Conservation (phyloP, 176 grass and related monocot genomes). For the Canna indica region DNA sequence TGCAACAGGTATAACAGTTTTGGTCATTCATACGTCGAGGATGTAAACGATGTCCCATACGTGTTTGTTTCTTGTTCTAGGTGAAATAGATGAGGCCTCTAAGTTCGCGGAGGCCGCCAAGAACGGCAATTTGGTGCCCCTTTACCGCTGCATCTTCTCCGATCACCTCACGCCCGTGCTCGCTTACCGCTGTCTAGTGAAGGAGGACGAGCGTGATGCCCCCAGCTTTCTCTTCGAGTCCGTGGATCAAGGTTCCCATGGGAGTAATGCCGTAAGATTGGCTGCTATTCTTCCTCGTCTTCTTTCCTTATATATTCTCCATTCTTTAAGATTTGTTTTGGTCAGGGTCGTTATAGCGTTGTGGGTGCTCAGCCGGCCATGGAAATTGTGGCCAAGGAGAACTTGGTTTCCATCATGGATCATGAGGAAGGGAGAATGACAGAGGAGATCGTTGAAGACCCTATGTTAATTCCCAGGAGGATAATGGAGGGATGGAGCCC, state of each 20-base stretch:
- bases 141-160: constrained; percentile 66
- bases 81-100: constrained; percentile 41
- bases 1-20: background rate
- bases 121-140: constrained; percentile 58
- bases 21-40: background rate
- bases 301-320: background rate
- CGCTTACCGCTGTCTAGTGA: constrained; percentile 84
- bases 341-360: constrained; percentile 87
- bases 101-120: constrained; percentile 37
- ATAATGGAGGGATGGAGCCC: constrained; percentile 73
- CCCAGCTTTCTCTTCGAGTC: constrained; percentile 97
- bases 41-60: background rate
- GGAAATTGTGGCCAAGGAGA: constrained; percentile 77
- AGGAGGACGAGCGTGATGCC: constrained; percentile 76
- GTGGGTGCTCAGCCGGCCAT: constrained; percentile 67
- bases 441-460: constrained; percentile 50
- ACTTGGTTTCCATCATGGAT: constrained; percentile 53
- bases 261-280: constrained; percentile 58
- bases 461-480: constrained; percentile 55
- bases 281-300: background rate
- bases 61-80: constrained; percentile 18
- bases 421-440: constrained; percentile 44
- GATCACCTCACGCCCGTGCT: constrained; percentile 80
- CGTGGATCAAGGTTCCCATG: constrained; percentile 69
- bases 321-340: background rate